Percentiles rank a stretch among this genome's conserved stretches.
phyloP scores from a whole-genome alignment of 2,329 filamentous ascomycete genomes.

The Monilinia laxa region DNA sequence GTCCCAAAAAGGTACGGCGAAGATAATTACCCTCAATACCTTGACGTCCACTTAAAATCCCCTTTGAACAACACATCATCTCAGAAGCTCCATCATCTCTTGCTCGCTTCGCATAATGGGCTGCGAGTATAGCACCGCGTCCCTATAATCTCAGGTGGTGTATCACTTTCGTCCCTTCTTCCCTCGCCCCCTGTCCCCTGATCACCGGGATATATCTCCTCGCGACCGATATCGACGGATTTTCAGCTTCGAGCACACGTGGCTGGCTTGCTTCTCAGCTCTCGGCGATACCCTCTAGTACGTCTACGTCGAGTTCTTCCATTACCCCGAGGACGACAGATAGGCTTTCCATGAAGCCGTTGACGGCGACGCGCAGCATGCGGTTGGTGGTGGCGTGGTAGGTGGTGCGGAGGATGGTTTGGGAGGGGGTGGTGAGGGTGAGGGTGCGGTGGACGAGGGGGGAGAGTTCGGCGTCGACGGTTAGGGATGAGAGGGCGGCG shows the following conservation, averaged over 20 bases:
- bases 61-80: too few relatives aligned
- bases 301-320: slow-evolving; percentile 84
- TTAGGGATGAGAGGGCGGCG: slow-evolving; percentile 71
- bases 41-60: too few relatives aligned
- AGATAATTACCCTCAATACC: neutral
- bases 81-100: neutral
- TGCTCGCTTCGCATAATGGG: neutral
- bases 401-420: slow-evolving; percentile 28
- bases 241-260: too few relatives aligned
- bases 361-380: slow-evolving; percentile 94
- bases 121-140: neutral
- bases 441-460: slow-evolving; percentile 75
- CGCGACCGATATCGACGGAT: too few relatives aligned
- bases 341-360: slow-evolving; percentile 92
- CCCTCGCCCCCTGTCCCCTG: too few relatives aligned
- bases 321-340: slow-evolving; percentile 84
- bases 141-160: too few relatives aligned
- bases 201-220: too few relatives aligned
- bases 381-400: slow-evolving; percentile 91
- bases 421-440: slow-evolving; percentile 47
- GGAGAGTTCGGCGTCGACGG: slow-evolving; percentile 88
- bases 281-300: slow-evolving; percentile 51
- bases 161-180: too few relatives aligned
- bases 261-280: too few relatives aligned
- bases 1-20: too few relatives aligned